Evolutionary conservation across 345 rosid genomes (phyloP), one percentile per base, ranked within the genome.

Genomic region (Leavenworthia alabamica): DNA sequence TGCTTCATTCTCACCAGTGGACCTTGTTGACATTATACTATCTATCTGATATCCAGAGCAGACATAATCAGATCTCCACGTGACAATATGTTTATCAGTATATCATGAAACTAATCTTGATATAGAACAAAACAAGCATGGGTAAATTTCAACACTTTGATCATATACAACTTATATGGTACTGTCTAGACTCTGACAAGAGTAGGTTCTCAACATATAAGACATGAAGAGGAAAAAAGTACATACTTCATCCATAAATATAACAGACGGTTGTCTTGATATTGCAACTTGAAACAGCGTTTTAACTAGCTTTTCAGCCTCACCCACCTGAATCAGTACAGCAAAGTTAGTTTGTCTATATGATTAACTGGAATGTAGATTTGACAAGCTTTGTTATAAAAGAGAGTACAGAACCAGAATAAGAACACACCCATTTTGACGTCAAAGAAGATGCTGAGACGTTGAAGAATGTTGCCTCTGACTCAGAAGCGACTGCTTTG

Each of bases 401-500:
- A 50, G 44, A 9, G 12, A 66, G 36, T 31, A 24, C 62, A 50
- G 9, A 13, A 31, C 6, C 4, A 49, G 40, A 42, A 15, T 22
- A 65, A 13, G 39, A 0, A 64, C 83, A 14, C 29, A 92, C 98
- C 96, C 98, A 92, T 82, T 92, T 89, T 46, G 98, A 92, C 24
- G 96, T 92, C 57, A 92, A 66, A 45, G 96, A 89, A 68, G 98
- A 92, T 27, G 98, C 95, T 61, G 98, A 83, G 76, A 92, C 90
- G 37, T 89, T 92, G 67, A 92, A 92, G 78, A 92, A 92, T 13
- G 98, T 92, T 49, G 96, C 98, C 73, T 82, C 78, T 43, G 98
- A 89, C 80, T 92, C 96, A 3, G 98, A 92, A 50, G 98, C 96
- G 6, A 92, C 96, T 54, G 98, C 98, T 75, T 92, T 92, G 28